Evolutionary conservation across 805 yeast species (phyloP).

Genomic region (Spathaspora arborariae): DNA sequence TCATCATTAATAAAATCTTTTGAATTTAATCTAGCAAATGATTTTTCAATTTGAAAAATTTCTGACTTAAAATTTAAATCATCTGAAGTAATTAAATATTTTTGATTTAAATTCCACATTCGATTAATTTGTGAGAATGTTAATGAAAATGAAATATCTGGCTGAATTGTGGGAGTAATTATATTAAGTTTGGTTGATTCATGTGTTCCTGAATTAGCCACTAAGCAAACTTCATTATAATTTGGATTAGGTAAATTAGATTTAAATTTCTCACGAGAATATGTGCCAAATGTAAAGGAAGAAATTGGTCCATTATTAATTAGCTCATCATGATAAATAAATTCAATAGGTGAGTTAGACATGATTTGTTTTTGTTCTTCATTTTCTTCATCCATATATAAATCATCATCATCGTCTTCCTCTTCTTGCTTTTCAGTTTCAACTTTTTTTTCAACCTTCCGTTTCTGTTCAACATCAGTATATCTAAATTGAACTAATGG

Average conservation of each 20-base stretch:
- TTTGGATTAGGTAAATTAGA: slow-evolving; percentile 71
- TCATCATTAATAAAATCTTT: slow-evolving; percentile 62
- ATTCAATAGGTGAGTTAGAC: slow-evolving; percentile 21
- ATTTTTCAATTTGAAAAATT: slow-evolving; percentile 58
- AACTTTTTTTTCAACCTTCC: neutral
- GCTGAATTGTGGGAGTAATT: slow-evolving; percentile 66
- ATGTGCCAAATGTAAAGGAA: slow-evolving; percentile 60
- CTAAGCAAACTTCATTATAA: slow-evolving; percentile 58
- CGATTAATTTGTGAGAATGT: slow-evolving; percentile 69
- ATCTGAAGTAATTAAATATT: slow-evolving; percentile 70
- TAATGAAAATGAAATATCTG: slow-evolving; percentile 61
- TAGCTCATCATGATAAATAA: slow-evolving; percentile 50
- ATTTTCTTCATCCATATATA: slow-evolving; percentile 32
- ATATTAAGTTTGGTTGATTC: slow-evolving; percentile 53
- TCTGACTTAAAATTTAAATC: slow-evolving; percentile 61
- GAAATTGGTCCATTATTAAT: slow-evolving; percentile 71
- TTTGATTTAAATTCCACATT: slow-evolving; percentile 68
- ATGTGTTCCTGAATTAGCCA: slow-evolving; percentile 67
- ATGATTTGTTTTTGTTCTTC: slow-evolving; percentile 18
- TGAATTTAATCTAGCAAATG: slow-evolving; percentile 57
- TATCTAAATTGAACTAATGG: slow-evolving; percentile 43
- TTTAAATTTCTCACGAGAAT: slow-evolving; percentile 49
- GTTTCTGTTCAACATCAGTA: slow-evolving; percentile 9
- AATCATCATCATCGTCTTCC: slow-evolving; percentile 45
- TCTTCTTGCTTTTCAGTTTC: slow-evolving; percentile 7